Conservation (phyloP, 192 early-diverging fungal genomes). For the Gamsiella multidivaricata region DNA sequence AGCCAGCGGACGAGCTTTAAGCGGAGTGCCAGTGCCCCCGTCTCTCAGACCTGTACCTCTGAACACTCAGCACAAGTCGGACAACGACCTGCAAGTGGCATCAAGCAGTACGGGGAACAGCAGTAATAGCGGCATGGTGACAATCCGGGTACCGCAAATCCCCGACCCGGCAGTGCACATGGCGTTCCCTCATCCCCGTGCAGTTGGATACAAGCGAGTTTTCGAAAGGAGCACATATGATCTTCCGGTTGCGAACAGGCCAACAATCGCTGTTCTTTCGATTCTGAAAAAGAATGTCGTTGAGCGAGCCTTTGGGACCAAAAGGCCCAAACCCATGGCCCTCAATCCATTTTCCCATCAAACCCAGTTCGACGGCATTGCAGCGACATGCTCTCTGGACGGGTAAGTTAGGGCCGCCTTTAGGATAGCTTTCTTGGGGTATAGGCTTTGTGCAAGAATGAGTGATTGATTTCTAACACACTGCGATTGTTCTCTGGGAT, state of each 20-base stretch:
- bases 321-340: constrained; percentile 1
- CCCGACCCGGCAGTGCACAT: neutral
- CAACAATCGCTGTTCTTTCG: constrained; percentile 1
- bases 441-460: no score
- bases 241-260: constrained; percentile 5
- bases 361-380: constrained; percentile 36
- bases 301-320: neutral
- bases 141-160: neutral
- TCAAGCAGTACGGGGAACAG: neutral
- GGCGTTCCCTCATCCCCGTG: neutral
- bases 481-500: neutral
- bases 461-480: no score
- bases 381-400: neutral
- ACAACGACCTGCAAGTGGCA: neutral
- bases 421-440: neutral
- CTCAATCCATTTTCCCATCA: constrained; percentile 33
- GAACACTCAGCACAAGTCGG: neutral
- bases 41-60: constrained; percentile 3
- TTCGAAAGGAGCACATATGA: constrained; percentile 4
- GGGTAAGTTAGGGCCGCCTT: constrained; percentile 14
- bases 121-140: constrained; percentile 6
- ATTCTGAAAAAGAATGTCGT: neutral
- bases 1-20: neutral
- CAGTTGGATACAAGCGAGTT: constrained; percentile 15
- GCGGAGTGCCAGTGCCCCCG: neutral